phyloP scores from a whole-genome alignment of 163 green algal genomes.

The Volvox carteri region DNA sequence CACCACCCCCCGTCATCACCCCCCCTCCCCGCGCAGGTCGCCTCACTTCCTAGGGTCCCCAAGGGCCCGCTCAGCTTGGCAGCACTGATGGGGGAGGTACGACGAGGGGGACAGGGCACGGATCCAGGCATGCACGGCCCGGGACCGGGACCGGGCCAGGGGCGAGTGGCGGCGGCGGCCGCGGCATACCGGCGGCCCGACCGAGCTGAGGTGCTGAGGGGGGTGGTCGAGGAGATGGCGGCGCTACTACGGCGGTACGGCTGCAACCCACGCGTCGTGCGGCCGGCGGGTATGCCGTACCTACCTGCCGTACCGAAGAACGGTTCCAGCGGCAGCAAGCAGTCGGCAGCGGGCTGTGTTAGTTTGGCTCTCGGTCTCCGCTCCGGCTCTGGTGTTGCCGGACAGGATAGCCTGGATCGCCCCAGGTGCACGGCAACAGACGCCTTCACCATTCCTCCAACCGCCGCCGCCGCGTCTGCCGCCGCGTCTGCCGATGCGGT shows the following conservation, averaged over 20 bases:
- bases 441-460: neutral
- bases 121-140: neutral
- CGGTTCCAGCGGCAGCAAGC: neutral
- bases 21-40: neutral
- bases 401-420: too few relatives aligned
- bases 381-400: too few relatives aligned
- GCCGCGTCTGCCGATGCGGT: neutral
- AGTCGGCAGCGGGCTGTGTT: neutral
- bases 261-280: neutral
- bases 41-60: neutral
- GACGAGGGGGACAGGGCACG: neutral
- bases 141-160: neutral
- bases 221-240: neutral
- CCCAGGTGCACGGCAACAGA: too few relatives aligned
- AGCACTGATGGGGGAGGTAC: neutral
- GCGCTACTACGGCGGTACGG: neutral
- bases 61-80: constrained; percentile 1
- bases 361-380: neutral
- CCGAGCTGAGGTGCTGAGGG: neutral
- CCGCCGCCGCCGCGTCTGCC: neutral
- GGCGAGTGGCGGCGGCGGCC: neutral
- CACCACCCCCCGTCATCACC: neutral
- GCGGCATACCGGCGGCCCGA: neutral
- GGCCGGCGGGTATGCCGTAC: constrained; percentile 11
- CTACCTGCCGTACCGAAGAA: neutral